Evolutionary conservation across 78 protist genomes (phyloP).

Genomic region (Dictyostelium firmibasis): DNA sequence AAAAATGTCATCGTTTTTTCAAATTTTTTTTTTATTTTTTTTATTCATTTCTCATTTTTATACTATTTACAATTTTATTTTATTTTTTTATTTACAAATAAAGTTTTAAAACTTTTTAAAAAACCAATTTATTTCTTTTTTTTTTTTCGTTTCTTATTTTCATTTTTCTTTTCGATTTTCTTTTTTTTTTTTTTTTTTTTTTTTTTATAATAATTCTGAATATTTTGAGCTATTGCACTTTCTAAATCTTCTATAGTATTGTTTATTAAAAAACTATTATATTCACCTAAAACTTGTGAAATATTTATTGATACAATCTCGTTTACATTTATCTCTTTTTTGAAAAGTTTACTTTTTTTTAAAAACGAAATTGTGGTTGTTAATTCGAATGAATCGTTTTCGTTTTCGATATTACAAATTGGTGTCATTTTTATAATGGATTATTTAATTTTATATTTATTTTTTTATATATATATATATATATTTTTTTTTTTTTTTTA

Average conservation of each 20-base stretch:
- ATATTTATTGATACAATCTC: background rate
- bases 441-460: too few relatives aligned
- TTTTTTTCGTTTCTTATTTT: too few relatives aligned
- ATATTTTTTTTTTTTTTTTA: too few relatives aligned
- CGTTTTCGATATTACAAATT: background rate
- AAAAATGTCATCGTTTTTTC: too few relatives aligned
- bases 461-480: too few relatives aligned
- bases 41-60: background rate
- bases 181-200: background rate
- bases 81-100: too few relatives aligned
- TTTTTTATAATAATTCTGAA: background rate
- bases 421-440: background rate
- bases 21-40: background rate
- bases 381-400: background rate
- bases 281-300: background rate
- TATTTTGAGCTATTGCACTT: background rate
- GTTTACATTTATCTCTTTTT: background rate
- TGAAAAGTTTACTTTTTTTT: background rate
- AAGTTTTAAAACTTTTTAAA: too few relatives aligned
- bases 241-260: constrained; percentile 1
- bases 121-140: background rate
- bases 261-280: background rate
- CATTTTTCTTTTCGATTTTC: background rate
- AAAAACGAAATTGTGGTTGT: background rate
- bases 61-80: too few relatives aligned